Evolutionary conservation across 2,329 filamentous ascomycete genomes (phyloP).

Genomic region (Fusarium annulatum): DNA sequence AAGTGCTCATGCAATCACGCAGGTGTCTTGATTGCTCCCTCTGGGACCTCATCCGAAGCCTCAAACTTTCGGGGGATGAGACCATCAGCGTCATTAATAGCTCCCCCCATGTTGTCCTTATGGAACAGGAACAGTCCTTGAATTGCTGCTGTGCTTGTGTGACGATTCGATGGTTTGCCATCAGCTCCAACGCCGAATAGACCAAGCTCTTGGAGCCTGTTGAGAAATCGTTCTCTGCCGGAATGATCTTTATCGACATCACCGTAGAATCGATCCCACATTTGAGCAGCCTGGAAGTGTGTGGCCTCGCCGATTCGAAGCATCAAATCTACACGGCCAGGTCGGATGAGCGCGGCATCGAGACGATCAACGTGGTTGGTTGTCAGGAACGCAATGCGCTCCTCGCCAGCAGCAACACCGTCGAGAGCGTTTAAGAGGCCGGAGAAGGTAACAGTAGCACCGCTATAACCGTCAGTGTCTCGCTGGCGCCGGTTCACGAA

Average conservation of each 20-base stretch:
- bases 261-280: constrained; percentile 97
- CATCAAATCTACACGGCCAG: constrained; percentile 94
- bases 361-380: constrained; percentile 94
- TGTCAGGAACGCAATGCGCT: constrained; percentile 92
- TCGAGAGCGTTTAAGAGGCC: constrained; percentile 88
- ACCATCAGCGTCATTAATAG: constrained; percentile 81
- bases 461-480: constrained; percentile 84
- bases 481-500: constrained; percentile 83
- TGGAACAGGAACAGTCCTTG: constrained; percentile 97
- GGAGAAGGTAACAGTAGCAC: constrained; percentile 92
- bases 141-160: constrained; percentile 88
- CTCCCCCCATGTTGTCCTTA: constrained; percentile 89
- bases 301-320: constrained; percentile 90
- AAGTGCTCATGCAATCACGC: constrained; percentile 43
- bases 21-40: constrained; percentile 56
- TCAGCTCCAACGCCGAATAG: constrained; percentile 71
- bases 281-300: constrained; percentile 81
- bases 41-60: constrained; percentile 53
- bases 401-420: constrained; percentile 93
- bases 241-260: constrained; percentile 75
- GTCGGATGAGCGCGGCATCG: constrained; percentile 88
- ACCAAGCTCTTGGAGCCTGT: constrained; percentile 74
- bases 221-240: constrained; percentile 76
- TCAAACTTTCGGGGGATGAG: constrained; percentile 69
- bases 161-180: constrained; percentile 58